Percentiles rank a stretch among this genome's conserved stretches.
These are phyloP conservation scores for Linnemannia exigua DNA, from an alignment of 192 early-diverging fungal genomes.

Conservation along the genomic window DNA sequence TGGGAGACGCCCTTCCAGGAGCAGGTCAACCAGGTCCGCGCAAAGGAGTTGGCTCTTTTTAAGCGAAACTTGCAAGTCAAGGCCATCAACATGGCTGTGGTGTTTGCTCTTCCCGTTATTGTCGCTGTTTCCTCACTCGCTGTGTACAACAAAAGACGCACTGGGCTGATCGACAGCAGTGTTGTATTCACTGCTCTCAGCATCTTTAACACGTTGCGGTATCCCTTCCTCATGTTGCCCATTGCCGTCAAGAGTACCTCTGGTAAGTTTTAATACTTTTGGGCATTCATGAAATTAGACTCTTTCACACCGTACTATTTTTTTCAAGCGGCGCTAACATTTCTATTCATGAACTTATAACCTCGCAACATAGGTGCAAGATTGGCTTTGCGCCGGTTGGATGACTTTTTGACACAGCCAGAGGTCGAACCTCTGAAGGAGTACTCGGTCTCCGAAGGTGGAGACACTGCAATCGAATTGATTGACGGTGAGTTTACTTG, in stretches of 20 bases:
- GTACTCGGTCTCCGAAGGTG: conserved; percentile 38
- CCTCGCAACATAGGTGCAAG: conserved; percentile 16
- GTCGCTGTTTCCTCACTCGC: conserved; percentile 53
- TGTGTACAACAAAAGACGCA: conserved; percentile 39
- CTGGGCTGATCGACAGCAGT: conserved; percentile 36
- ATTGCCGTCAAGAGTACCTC: conserved; percentile 55
- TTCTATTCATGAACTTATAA: neutral
- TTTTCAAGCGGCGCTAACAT: too few relatives aligned
- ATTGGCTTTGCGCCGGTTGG: conserved; percentile 28
- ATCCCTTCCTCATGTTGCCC: conserved; percentile 62
- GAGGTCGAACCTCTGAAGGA: conserved; percentile 67
- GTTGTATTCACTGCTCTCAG: conserved; percentile 64
- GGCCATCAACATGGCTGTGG: conserved; percentile 75
- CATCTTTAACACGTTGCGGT: conserved; percentile 62
- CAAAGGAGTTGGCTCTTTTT: conserved; percentile 22
- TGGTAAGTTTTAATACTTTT: neutral
- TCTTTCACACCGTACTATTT: too few relatives aligned
- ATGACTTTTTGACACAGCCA: conserved; percentile 34
- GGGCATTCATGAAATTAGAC: too few relatives aligned
- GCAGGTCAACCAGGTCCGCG: conserved; percentile 63
- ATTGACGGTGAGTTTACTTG: conserved; percentile 58
- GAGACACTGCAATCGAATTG: conserved; percentile 27
- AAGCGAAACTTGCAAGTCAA: conserved; percentile 64
- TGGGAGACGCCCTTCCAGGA: conserved; percentile 58
- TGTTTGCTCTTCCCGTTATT: conserved; percentile 62